These are phyloP conservation scores for Rhododendron ovatum DNA, from an alignment of 148 eudicot genomes.

Conservation along the genomic window DNA sequence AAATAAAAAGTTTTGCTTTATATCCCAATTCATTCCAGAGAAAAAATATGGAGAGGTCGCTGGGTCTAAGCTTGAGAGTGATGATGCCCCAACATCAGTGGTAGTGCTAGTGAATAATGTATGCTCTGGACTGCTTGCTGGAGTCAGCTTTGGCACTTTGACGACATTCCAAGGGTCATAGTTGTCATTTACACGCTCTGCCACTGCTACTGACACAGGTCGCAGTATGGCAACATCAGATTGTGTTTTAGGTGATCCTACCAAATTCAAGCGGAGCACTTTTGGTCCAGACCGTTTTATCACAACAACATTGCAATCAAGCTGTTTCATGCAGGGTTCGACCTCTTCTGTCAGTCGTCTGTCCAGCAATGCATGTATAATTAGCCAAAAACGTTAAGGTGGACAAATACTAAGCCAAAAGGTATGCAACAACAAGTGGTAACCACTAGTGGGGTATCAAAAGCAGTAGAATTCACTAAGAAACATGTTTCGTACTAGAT, in stretches of 20 bases:
- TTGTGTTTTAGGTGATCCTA: slow-evolving; percentile 35
- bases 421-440: background rate
- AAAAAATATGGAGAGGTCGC: slow-evolving; percentile 40
- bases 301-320: slow-evolving; percentile 71
- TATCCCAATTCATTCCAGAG: slow-evolving; percentile 45
- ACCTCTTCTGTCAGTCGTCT: slow-evolving; percentile 62
- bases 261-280: slow-evolving; percentile 70
- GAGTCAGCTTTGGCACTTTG: slow-evolving; percentile 74
- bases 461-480: background rate
- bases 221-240: slow-evolving; percentile 23
- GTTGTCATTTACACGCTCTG: slow-evolving; percentile 17
- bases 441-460: background rate
- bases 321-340: slow-evolving; percentile 61
- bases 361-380: slow-evolving; percentile 14
- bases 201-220: slow-evolving; percentile 11
- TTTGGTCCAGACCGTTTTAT: slow-evolving; percentile 62
- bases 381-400: slow-evolving; percentile 4
- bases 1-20: slow-evolving; percentile 32
- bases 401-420: background rate
- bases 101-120: slow-evolving; percentile 41
- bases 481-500: slow-evolving; percentile 3
- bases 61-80: slow-evolving; percentile 49
- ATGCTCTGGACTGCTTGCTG: slow-evolving; percentile 63
- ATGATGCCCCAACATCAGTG: slow-evolving; percentile 52
- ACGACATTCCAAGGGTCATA: slow-evolving; percentile 23